Base-by-base conservation (phyloP, 257 asterid genomes). In the Lantana camara region DNA sequence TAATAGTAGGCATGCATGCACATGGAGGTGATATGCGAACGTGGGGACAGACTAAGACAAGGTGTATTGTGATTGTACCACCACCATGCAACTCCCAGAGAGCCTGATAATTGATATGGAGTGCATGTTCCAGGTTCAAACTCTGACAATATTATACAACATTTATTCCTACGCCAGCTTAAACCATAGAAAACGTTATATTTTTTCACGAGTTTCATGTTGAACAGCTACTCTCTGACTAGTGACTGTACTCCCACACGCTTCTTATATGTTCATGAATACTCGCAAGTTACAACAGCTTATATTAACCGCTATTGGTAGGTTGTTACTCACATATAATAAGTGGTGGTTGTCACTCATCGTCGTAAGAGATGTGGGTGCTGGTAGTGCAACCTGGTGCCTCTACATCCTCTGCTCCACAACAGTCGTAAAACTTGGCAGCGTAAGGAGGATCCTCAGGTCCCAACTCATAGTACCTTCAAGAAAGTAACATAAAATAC, bases 381-480 rank as follows among this genome's bases (percentile, higher is more conserved):
- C 82, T 75, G 58, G 89, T 75, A 16, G 87, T 74, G 77, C 99
- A 93, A 24, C 99, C 96, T 52, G 88, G 79, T 67, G 96, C 94
- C 4, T 68, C 73, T 5, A 72, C 70, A 37, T 93, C 82, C 80
- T 93, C 99, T 3, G 95, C 99, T 71, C 96, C 97, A 60, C 97
- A 88, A 60, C 97, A 93, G 56, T 93, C 96, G 21, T 84, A 90
- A 67, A 93, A 93, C 80, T 87, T 90, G 82, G 97, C 99, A 53
- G 97, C 95, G 60, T 93, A 90, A 4, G 97, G 97, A 24, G 96
- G 97, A 75, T 93, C 97, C 5, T 84, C 75, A 0, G 90, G 89
- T 58, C 92, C 85, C 82, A 93, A 67, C 77, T 90, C 96, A 15
- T 88, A 90, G 80, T 93, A 87, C 87, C 96, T 93, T 69, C 17